Base-by-base conservation (phyloP, 1,139 yeast species). In the Kodamaea sp. region DNA sequence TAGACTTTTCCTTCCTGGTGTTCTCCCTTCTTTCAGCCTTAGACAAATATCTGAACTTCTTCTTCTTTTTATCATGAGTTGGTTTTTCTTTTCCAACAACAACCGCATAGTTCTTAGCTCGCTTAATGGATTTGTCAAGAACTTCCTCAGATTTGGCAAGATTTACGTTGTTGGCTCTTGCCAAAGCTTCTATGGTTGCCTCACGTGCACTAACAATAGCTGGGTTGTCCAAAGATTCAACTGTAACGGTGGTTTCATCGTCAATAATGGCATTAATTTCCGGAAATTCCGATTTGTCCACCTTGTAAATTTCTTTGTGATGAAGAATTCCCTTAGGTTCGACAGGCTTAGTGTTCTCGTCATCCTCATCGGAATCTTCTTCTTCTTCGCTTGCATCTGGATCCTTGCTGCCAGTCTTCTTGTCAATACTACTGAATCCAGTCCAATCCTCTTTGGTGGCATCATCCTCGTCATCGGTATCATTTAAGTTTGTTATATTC, bases 1-100 rank as follows among this genome's bases (percentile, higher is more conserved):
- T 48, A 31, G 45, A 32, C 44, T 65, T 66, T 41, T 73, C 87
- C 61, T 85, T 87, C 41, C 76, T 58, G 39, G 73, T 77, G 47
- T 84, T 84, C 20, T 69, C 75, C 51, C 78, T 78, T 63, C 96
- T 75, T 58, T 87, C 96, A 12, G 74, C 69, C 59, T 86, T 86
- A 34, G 92, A 76, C 59, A 88, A 70, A 54, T 90, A 90, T 61
- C 96, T 78, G 54, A 88, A 87, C 71, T 87, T 88, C 75, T 84
- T 86, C 73, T 83, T 83, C 57, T 69, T 73, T 41, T 60, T 63
- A 50, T 72, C 70, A 30, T 51, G 55, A 31, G 61, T 59, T 15
- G 74, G 74, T 39, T 70, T 69, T 12, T 69, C 54, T 8, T 66
- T 72, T 7, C 85, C 85, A 44, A 79, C 66, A 26, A 80, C 63